Conservation (phyloP, 2,329 filamentous ascomycete genomes). For the Ramularia collo-cygni region DNA sequence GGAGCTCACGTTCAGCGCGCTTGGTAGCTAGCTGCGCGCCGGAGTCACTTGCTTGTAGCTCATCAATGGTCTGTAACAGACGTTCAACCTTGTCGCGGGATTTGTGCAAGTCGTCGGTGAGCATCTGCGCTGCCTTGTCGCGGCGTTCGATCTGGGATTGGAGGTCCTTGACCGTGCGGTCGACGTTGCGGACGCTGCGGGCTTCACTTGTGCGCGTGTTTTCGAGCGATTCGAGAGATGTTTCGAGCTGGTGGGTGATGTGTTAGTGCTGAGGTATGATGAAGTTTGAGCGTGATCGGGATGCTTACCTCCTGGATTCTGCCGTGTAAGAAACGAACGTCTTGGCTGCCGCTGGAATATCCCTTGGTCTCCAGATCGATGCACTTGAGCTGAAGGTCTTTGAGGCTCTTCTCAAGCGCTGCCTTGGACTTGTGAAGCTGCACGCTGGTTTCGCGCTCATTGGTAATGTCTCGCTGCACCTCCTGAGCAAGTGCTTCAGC, state of each 20-base stretch:
- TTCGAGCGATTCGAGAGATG: slow-evolving; percentile 76
- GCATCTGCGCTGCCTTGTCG: slow-evolving; percentile 73
- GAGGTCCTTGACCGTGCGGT: slow-evolving; percentile 88
- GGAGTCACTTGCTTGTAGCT: slow-evolving; percentile 83
- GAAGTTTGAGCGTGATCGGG: slow-evolving; percentile 6
- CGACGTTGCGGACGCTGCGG: slow-evolving; percentile 82
- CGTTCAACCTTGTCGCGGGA: slow-evolving; percentile 87
- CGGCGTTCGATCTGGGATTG: slow-evolving; percentile 87
- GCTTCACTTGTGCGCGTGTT: slow-evolving; percentile 74
- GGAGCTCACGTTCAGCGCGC: slow-evolving; percentile 80
- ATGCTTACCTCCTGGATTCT: slow-evolving; percentile 82
- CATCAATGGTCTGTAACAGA: slow-evolving; percentile 84
- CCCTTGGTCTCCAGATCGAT: slow-evolving; percentile 96
- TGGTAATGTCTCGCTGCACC: slow-evolving; percentile 84
- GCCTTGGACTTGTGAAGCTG: slow-evolving; percentile 87
- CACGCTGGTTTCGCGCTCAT: slow-evolving; percentile 74
- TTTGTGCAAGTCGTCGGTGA: slow-evolving; percentile 76
- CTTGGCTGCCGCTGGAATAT: slow-evolving; percentile 87
- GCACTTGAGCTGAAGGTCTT: slow-evolving; percentile 81
- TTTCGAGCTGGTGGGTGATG: slow-evolving; percentile 28
- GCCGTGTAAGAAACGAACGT: slow-evolving; percentile 90
- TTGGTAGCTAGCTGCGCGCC: slow-evolving; percentile 72
- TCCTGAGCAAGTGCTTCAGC: slow-evolving; percentile 82
- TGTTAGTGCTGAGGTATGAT: slow-evolving; percentile 22
- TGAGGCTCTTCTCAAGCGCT: slow-evolving; percentile 77